A percentile compares a stretch with the other conserved stretches of the same genome.
These are phyloP conservation scores for Fusarium solani-melongenae DNA, from an alignment of 2,329 filamentous ascomycete species.

Conservation along the genomic window DNA sequence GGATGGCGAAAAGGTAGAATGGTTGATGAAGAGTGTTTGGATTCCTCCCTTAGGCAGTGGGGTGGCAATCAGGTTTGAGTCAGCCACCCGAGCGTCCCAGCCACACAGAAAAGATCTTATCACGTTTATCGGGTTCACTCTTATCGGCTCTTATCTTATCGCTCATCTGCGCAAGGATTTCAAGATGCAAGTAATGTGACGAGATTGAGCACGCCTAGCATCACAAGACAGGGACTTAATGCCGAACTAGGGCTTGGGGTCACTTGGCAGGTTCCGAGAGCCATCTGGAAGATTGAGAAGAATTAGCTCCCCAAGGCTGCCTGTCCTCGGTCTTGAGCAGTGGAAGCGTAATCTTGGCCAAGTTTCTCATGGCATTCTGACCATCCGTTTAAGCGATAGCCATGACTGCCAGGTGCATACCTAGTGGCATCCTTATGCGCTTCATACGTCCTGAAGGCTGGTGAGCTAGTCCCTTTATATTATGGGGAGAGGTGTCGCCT, in stretches of 20 bases:
- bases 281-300: background rate
- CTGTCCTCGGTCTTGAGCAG: background rate
- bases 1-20: background rate
- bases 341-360: background rate
- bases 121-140: background rate
- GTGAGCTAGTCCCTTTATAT: background rate
- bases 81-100: constrained; percentile 8
- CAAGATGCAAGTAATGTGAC: background rate
- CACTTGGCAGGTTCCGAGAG: background rate
- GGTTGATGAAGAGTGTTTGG: background rate
- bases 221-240: background rate
- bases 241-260: background rate
- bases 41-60: constrained; percentile 4
- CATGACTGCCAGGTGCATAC: background rate
- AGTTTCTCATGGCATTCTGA: background rate
- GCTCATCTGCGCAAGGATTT: background rate
- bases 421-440: background rate
- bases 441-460: background rate
- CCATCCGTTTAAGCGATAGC: background rate
- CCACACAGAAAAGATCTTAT: constrained; percentile 34
- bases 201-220: background rate
- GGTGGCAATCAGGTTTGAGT: constrained; percentile 36
- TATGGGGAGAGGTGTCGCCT: background rate
- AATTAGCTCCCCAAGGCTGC: background rate
- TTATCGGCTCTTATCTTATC: background rate